Evolutionary conservation across 1,284 basidiomycete species (phyloP), one percentile per base, ranked within the genome.

Genomic region (Boletus sp.): DNA sequence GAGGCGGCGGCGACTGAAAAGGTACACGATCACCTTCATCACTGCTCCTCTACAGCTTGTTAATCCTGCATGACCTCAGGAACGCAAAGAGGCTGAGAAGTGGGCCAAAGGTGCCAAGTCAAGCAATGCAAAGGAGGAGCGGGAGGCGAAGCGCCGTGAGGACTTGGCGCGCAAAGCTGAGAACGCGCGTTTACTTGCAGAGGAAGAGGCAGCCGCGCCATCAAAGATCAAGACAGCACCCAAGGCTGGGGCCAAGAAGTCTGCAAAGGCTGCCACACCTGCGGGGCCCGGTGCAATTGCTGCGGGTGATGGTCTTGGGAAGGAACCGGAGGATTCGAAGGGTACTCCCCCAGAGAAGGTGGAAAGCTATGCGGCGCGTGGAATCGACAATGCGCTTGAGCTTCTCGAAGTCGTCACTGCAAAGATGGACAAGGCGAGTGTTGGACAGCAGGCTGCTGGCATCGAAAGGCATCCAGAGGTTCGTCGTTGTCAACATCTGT

Each of bases 391-490:
- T 64, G 93, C 92, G 8, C 68, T 99, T 41, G 94, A 96, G 68
- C 78, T 96, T 51, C 70, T 98, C 58, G 85, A 89, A 50, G 77
- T 95, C 3, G 92, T 95, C 10, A 95, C 82, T 44, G 89, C 91
- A 8, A 93, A 90, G 75, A 86, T 83, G 74, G 94, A 97, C 69
- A 96, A 94, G 70, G 91, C 91, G 1, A 88, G 88, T 51, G 72
- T 94, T 39, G 91, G 91, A 0, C 76, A 77, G 51, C 81, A 88
- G 66, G 94, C 94, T 5, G 91, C 88, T 30, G 78, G 80, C 36
- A 81, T 97, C 48, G 94, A 99, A 72, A 80, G 78, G 43, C 94
- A 99, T 76, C 94, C 94, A 42, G 94, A 99, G 81, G 89, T 93
- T 57, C 49, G 82, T 69, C 50, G 82, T 69, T 50, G 51, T 48